Evolutionary conservation across 805 yeast genomes (phyloP).

Genomic region (Barnettozyma populi): DNA sequence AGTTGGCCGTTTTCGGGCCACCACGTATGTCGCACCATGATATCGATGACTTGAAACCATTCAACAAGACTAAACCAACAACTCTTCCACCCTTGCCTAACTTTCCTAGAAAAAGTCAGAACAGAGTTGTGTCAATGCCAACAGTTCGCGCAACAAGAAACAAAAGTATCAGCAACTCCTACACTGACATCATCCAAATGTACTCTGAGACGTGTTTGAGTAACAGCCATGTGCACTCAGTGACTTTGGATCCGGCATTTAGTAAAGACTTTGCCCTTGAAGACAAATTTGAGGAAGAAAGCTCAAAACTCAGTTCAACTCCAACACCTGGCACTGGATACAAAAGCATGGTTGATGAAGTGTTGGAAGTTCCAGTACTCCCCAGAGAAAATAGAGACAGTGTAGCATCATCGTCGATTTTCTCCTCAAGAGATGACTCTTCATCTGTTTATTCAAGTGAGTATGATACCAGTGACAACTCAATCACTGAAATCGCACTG

Average conservation of each 20-base stretch:
- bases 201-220: neutral
- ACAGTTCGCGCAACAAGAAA: neutral
- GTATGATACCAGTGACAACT: neutral
- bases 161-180: constrained; percentile 6
- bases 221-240: neutral
- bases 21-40: constrained; percentile 5
- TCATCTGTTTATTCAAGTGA: constrained; percentile 3
- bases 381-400: neutral
- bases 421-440: neutral
- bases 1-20: constrained; percentile 3
- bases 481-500: neutral
- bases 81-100: constrained; percentile 1
- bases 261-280: neutral
- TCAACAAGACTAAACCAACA: neutral
- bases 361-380: neutral
- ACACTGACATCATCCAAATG: constrained; percentile 7
- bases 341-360: constrained; percentile 4
- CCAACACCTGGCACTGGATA: neutral
- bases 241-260: neutral
- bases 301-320: neutral
- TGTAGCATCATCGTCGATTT: constrained; percentile 1
- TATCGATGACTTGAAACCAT: neutral
- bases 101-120: neutral
- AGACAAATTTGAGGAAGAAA: no score
- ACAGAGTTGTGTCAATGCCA: neutral